Base-by-base conservation (phyloP, 2,329 filamentous ascomycete species). In the Phaeosphaeria sp. region DNA sequence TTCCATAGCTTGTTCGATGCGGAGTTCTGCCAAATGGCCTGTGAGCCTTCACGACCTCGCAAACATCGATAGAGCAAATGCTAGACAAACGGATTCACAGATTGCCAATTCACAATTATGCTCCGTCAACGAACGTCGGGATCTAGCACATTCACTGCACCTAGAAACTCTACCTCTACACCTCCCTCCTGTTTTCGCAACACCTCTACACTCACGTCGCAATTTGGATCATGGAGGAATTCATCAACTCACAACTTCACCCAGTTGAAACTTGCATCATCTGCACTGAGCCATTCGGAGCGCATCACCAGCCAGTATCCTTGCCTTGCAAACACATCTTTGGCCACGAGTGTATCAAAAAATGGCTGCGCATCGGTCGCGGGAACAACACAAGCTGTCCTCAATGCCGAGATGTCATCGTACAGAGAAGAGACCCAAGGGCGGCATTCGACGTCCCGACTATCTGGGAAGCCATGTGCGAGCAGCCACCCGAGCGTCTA, bases 261-360 rank as follows among this genome's bases (percentile, higher is more conserved):
- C 68, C 70, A 0, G 67, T 63, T n/a, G 64, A 70, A 25, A 61
- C 49, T 9, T 75, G 73, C 49, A 55, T 61, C 8, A 65, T 75
- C 20, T 75, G 73, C 48, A 71, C 61, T 7, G 69, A 73, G 13
- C 46, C 57, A 13, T 74, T 74, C 49, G 64, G 64, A 33, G 55
- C 56, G 0, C 53, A 53, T 2, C 70, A 74, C 21, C 59, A 64
- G 17, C 73, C 72, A 1, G 71, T 74, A n/a, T 61, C 68, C 2
- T 63, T 76, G 7, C 61, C 63, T 11, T 76, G 73, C 56, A 64
- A 65, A 33, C 73, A 76, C 30, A 71, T 75, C 17, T 73, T 76
- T 50, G 72, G 72, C 9, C 58, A 74, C 39, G 44, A 53, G 8
- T 76, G 73, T 54, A 71, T 76, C 30, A 58, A 56, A 33, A 66